phyloP scores from a whole-genome alignment of 2,329 filamentous ascomycete genomes.

The Leptoxyphium fumago region DNA sequence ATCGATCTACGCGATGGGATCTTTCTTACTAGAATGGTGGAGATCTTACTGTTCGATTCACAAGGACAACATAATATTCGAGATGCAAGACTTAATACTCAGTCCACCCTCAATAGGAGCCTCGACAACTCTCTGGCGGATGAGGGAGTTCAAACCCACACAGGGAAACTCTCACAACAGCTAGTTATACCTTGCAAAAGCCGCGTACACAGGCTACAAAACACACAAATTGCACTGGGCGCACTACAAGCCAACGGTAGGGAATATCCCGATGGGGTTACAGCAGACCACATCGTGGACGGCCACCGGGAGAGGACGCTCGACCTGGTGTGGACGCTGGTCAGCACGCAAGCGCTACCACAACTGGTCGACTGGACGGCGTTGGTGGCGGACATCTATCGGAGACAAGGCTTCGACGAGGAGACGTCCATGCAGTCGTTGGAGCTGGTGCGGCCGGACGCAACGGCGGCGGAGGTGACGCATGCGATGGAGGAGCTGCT shows the following conservation, averaged over 20 bases:
- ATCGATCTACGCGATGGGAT: conserved; percentile 49
- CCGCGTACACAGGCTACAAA: conserved; percentile 42
- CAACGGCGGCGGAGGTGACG: background rate
- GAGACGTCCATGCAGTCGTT: background rate
- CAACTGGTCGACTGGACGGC: conserved; percentile 41
- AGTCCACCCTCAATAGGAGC: conserved; percentile 9
- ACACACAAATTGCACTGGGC: conserved; percentile 42
- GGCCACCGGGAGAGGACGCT: conserved; percentile 51
- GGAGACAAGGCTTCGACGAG: background rate
- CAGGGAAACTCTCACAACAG: conserved; percentile 39
- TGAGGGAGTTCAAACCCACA: conserved; percentile 19
- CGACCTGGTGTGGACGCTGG: conserved; percentile 43
- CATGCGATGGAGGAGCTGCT: conserved; percentile 24
- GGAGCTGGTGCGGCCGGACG: background rate
- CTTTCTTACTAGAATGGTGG: conserved; percentile 43
- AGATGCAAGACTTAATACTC: conserved; percentile 3
- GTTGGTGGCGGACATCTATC: conserved; percentile 31
- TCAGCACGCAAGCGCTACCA: conserved; percentile 41
- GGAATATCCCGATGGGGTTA: conserved; percentile 29
- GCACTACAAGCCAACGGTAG: conserved; percentile 32
- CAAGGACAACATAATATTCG: conserved; percentile 10
- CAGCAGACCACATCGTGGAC: conserved; percentile 45
- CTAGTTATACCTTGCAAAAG: conserved; percentile 43
- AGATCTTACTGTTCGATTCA: conserved; percentile 35
- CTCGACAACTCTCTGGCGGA: conserved; percentile 2